A percentile compares a stretch with the other conserved stretches of the same genome.
Evolutionary conservation across 352 stramenopile species (phyloP).

Genomic region (Ochromonadaceae sp.): DNA sequence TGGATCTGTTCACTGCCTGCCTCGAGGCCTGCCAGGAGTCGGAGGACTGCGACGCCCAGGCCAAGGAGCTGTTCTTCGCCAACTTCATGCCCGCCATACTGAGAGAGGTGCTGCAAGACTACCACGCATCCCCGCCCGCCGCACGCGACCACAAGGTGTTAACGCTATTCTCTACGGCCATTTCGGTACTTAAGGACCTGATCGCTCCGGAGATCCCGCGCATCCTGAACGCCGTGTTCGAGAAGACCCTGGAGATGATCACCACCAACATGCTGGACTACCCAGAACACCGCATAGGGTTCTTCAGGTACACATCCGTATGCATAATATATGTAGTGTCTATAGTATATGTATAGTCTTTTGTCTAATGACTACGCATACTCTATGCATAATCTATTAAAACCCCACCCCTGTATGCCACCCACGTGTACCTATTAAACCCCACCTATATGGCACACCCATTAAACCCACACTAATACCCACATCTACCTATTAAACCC

Average conservation of each 20-base stretch:
- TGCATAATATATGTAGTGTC: constrained; percentile 12
- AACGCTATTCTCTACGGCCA: constrained; percentile 78
- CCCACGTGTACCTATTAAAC: too few species aligned
- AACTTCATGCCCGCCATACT: constrained; percentile 88
- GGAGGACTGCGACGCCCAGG: constrained; percentile 38
- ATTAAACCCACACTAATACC: not conserved
- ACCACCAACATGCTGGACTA: constrained; percentile 98
- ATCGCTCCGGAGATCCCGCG: constrained; percentile 62
- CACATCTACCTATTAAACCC: not conserved
- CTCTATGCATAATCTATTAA: too few species aligned
- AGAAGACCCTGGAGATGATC: constrained; percentile 98
- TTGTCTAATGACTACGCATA: not conserved
- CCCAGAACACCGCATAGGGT: constrained; percentile 93
- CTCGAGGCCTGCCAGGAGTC: constrained; percentile 24
- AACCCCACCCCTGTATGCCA: too few species aligned
- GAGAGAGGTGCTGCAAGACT: constrained; percentile 88
- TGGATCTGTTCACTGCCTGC: constrained; percentile 82
- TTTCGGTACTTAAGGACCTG: constrained; percentile 86
- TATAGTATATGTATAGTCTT: too few species aligned
- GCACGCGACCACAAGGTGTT: constrained; percentile 57
- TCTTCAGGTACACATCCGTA: constrained; percentile 91
- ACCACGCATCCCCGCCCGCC: constrained; percentile 42
- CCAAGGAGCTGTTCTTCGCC: constrained; percentile 45
- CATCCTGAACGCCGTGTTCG: constrained; percentile 93
- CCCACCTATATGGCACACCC: too few species aligned